Evolutionary conservation across 2,329 filamentous ascomycete genomes (phyloP), one percentile per base, ranked within the genome.

Genomic region (Aspergillus carbonarius): DNA sequence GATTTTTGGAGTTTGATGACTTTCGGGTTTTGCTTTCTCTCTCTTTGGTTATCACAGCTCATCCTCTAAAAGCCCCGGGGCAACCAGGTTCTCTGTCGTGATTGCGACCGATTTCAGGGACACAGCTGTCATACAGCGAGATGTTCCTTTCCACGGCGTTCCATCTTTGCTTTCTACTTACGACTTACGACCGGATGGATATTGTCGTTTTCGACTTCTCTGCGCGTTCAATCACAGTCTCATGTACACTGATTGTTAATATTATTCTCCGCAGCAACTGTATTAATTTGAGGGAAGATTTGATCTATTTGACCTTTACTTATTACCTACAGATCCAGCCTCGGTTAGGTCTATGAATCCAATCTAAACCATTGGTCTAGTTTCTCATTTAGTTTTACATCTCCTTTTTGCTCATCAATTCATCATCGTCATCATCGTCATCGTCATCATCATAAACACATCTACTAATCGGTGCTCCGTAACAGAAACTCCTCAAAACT

Each of bases 401-500:
- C 13, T 34, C 17, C 12, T 30, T 42, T 15, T 20, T 44, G 23
- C 18, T 42, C 30, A 53, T 30, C 25, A 13, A 48, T 27, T 12
- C 27, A 20, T 42, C 50, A 42, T 37, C 35, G 1, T n/a, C 35
- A 32, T 47, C 37, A 42, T 32, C 23, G 13, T 44, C 8, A 35
- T n/a, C 15, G 27, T 32, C 23, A 40, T 25, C 48, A 58, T 66
- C 57, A 51, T 20, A 23, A 46, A 35, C 37, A 50, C 23, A 30
- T 53, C n/a, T 30, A 25, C 9, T 12, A 10, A 32, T 27, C 5
- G 6, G 5, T 27, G 7, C 25, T 27, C 32, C 51, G 35, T 32
- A n/a, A 52, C 35, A 75, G 49, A 50, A 68, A 74, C 12, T 63
- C 66, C 50, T 70, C 70, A 55, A 78, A 71, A 56, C 71, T 77